Evolutionary conservation across 2,329 filamentous ascomycete species (phyloP).

Genomic region (Gnomoniopsis smithogilvyi): DNA sequence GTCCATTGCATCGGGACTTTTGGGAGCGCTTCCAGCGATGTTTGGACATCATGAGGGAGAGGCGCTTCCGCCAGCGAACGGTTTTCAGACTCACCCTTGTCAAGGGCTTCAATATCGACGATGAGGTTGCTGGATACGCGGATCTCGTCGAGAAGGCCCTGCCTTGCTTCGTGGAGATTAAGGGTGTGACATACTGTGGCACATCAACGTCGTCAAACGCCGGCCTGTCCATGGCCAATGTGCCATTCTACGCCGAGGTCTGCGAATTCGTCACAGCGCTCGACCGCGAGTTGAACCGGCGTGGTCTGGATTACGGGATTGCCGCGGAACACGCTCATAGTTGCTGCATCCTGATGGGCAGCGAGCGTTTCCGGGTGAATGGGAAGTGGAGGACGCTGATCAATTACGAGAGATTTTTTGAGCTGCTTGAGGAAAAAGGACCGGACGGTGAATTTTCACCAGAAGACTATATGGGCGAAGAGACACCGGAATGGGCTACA

Average conservation of each 20-base stretch:
- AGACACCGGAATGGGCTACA: conserved; percentile 89
- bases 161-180: conserved; percentile 91
- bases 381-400: conserved; percentile 90
- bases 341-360: conserved; percentile 86
- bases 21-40: conserved; percentile 95
- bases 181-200: conserved; percentile 95
- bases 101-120: conserved; percentile 96
- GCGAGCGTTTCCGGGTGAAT: conserved; percentile 70
- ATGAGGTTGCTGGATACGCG: conserved; percentile 87
- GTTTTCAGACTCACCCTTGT: conserved; percentile 94
- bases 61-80: conserved; percentile 81
- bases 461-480: conserved; percentile 83
- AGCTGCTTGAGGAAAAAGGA: conserved; percentile 68
- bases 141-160: conserved; percentile 81
- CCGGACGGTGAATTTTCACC: conserved; percentile 70
- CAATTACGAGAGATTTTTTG: conserved; percentile 86
- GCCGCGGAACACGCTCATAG: conserved; percentile 94
- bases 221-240: conserved; percentile 94
- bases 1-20: conserved; percentile 91
- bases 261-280: conserved; percentile 76
- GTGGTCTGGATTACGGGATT: conserved; percentile 82
- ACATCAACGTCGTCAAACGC: conserved; percentile 81
- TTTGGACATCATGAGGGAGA: conserved; percentile 81
- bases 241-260: conserved; percentile 93
- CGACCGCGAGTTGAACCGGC: conserved; percentile 61